A percentile compares a stretch with the other conserved stretches of the same genome.
Evolutionary conservation across 352 stramenopile genomes (phyloP).

Genomic region (Phytophthora pinifolia): DNA sequence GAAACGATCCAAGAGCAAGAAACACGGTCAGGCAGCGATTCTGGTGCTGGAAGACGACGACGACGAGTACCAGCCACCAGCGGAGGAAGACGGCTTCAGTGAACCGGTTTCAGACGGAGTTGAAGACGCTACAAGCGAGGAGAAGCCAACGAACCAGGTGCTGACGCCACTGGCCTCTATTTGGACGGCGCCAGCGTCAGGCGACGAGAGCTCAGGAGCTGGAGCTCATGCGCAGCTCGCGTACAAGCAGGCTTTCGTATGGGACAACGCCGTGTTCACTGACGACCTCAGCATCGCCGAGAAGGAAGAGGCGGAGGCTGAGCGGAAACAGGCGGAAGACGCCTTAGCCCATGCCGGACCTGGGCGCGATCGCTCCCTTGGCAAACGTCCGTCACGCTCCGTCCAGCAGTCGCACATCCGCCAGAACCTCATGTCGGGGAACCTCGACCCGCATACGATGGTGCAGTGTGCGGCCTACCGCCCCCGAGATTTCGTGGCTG

Average conservation of each 20-base stretch:
- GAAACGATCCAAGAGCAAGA: slow-evolving; percentile 11
- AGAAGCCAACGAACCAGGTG: slow-evolving; percentile 6
- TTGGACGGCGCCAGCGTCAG: slow-evolving; percentile 42
- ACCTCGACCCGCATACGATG: slow-evolving; percentile 86
- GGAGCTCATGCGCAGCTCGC: slow-evolving; percentile 23
- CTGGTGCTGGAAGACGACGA: slow-evolving; percentile 20
- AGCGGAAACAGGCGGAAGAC: slow-evolving; percentile 27
- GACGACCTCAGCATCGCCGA: slow-evolving; percentile 37
- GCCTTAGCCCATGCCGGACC: background rate
- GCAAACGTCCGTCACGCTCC: slow-evolving; percentile 65
- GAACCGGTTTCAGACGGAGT: slow-evolving; percentile 9
- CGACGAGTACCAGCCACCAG: background rate
- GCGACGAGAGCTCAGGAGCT: slow-evolving; percentile 1
- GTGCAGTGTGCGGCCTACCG: slow-evolving; percentile 79
- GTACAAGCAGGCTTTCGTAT: slow-evolving; percentile 78
- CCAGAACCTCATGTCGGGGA: slow-evolving; percentile 69
- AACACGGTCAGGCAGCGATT: slow-evolving; percentile 7
- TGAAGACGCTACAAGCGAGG: slow-evolving; percentile 6
- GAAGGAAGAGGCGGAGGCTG: slow-evolving; percentile 15
- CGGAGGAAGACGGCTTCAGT: background rate
- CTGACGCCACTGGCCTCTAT: slow-evolving; percentile 52
- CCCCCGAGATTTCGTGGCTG: slow-evolving; percentile 36
- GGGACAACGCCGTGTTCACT: slow-evolving; percentile 66
- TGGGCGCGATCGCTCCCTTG: slow-evolving; percentile 30
- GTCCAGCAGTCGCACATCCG: slow-evolving; percentile 81